These are phyloP conservation scores for Microdochium nivale DNA, from an alignment of 2,329 filamentous ascomycete species.

Conservation along the genomic window DNA sequence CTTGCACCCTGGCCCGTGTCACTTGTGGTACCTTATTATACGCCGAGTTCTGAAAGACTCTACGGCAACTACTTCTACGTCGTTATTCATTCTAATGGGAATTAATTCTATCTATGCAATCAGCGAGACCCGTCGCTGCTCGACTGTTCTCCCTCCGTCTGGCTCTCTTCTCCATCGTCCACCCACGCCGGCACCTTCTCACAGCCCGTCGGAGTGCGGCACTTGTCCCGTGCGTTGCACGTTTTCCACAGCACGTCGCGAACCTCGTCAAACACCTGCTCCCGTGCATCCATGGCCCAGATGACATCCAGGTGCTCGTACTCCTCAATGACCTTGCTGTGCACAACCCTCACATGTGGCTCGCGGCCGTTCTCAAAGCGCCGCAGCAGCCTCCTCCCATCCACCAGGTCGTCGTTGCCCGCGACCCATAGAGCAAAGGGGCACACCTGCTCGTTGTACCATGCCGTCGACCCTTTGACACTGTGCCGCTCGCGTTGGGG, in stretches of 20 bases:
- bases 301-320: conserved; percentile 94
- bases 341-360: conserved; percentile 71
- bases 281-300: conserved; percentile 84
- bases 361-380: conserved; percentile 71
- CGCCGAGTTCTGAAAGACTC: background rate
- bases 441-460: conserved; percentile 74
- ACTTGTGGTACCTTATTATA: too few species aligned
- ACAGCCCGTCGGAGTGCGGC: conserved; percentile 57
- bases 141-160: conserved; percentile 15
- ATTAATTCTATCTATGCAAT: background rate
- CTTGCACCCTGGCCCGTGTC: too few species aligned
- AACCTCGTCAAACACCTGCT: conserved; percentile 75
- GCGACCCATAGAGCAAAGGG: conserved; percentile 86
- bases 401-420: conserved; percentile 75
- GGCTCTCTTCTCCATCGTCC: conserved; percentile 2
- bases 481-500: conserved; percentile 8
- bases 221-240: conserved; percentile 42
- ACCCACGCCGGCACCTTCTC: conserved; percentile 37
- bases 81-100: too few species aligned
- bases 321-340: conserved; percentile 72
- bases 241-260: conserved; percentile 81
- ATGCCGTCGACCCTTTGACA: conserved; percentile 50
- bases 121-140: conserved; percentile 19
- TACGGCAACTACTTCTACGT: background rate
- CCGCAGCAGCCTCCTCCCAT: conserved; percentile 65